Evolutionary conservation across 1,284 basidiomycete genomes (phyloP).

Genomic region (Microbotryum lychnidis-dioicae): DNA sequence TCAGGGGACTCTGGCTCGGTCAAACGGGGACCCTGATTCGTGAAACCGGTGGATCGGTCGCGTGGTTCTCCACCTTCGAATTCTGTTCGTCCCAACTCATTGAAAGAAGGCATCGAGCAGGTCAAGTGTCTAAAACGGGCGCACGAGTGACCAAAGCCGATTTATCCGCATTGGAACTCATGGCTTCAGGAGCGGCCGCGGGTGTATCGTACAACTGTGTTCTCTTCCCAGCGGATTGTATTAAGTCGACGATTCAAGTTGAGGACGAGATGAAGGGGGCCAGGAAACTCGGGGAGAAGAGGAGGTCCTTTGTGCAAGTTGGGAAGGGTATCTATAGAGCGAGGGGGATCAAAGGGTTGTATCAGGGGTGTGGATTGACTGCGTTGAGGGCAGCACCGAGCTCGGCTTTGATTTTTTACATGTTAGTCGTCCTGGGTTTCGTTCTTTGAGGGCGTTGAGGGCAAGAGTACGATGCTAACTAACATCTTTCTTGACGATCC

Average conservation of each 20-base stretch:
- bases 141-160: constrained; percentile 46
- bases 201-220: constrained; percentile 79
- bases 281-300: constrained; percentile 21
- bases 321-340: constrained; percentile 63
- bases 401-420: constrained; percentile 82
- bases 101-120: constrained; percentile 14
- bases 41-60: constrained; percentile 76
- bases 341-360: constrained; percentile 75
- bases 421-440: constrained; percentile 43
- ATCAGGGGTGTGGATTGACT: constrained; percentile 89
- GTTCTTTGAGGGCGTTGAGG: background rate
- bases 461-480: background rate
- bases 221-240: constrained; percentile 84
- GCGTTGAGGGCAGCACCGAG: constrained; percentile 78
- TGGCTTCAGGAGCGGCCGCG: constrained; percentile 71
- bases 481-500: background rate
- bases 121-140: constrained; percentile 27
- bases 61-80: constrained; percentile 85
- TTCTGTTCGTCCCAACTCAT: constrained; percentile 45
- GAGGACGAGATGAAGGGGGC: constrained; percentile 71
- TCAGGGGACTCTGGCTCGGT: constrained; percentile 75
- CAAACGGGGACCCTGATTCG: constrained; percentile 77
- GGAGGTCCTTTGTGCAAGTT: constrained; percentile 59
- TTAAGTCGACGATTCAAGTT: constrained; percentile 94
- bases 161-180: constrained; percentile 69